Percentiles rank a stretch among this genome's conserved stretches.
Evolutionary conservation across 1,284 basidiomycete species (phyloP).

Genomic region (Microbotryum scabiosae): DNA sequence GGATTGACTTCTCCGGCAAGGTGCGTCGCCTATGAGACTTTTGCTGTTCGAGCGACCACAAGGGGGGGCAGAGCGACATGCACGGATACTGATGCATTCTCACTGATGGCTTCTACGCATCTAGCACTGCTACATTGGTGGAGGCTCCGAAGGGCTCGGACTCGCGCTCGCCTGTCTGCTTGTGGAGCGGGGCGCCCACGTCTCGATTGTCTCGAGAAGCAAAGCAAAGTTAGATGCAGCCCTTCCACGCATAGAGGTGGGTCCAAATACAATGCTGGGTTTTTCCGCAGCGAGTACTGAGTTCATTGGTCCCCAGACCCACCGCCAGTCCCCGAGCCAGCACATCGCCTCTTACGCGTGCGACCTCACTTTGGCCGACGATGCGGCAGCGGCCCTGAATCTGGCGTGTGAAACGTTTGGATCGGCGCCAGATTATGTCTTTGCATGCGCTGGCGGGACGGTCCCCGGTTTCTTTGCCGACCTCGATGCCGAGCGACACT

Average conservation of each 20-base stretch:
- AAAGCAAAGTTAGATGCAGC: slow-evolving; percentile 55
- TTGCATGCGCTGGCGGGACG: slow-evolving; percentile 63
- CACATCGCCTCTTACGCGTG: slow-evolving; percentile 56
- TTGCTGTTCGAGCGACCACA: not conserved
- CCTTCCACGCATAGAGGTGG: slow-evolving; percentile 55
- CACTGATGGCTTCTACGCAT: not conserved
- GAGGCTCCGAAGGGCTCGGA: slow-evolving; percentile 71
- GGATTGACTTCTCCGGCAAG: slow-evolving; percentile 37
- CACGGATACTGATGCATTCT: no score
- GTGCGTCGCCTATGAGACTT: slow-evolving; percentile 25
- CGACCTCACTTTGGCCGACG: slow-evolving; percentile 49
- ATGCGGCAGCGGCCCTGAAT: slow-evolving; percentile 53
- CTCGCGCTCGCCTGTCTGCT: slow-evolving; percentile 61
- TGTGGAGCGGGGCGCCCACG: slow-evolving; percentile 62
- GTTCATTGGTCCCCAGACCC: slow-evolving; percentile 34
- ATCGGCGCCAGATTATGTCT: slow-evolving; percentile 62
- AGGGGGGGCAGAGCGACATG: no score
- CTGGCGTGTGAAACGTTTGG: slow-evolving; percentile 51
- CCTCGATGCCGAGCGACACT: slow-evolving; percentile 52
- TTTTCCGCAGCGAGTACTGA: slow-evolving; percentile 27
- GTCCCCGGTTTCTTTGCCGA: slow-evolving; percentile 65
- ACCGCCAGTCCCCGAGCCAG: slow-evolving; percentile 47
- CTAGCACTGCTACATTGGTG: slow-evolving; percentile 68
- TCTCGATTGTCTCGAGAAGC: slow-evolving; percentile 71
- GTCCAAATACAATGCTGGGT: slow-evolving; percentile 1